Evolutionary conservation across 1,284 basidiomycete species (phyloP).

Genomic region (Baeospora myosura): DNA sequence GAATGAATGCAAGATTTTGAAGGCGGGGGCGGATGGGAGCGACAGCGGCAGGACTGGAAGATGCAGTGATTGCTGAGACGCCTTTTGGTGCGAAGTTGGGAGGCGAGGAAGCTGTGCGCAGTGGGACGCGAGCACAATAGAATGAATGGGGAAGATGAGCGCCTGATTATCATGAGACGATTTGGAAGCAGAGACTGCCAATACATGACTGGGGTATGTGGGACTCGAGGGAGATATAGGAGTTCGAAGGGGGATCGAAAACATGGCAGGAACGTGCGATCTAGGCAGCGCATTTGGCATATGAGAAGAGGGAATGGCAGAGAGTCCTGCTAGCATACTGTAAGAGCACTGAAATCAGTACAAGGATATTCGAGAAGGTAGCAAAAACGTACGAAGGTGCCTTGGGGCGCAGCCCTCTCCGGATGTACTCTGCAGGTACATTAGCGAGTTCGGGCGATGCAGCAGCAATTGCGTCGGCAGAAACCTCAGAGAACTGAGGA

Average conservation of each 20-base stretch:
- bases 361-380: conserved; percentile 9
- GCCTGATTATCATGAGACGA: conserved; percentile 28
- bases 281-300: conserved; percentile 40
- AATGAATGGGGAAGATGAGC: conserved; percentile 48
- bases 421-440: conserved; percentile 55
- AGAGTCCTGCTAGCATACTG: conserved; percentile 47
- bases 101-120: conserved; percentile 52
- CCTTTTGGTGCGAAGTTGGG: conserved; percentile 30
- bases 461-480: conserved; percentile 41
- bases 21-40: conserved; percentile 61
- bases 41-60: conserved; percentile 61
- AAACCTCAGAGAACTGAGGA: conserved; percentile 46
- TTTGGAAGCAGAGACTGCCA: conserved; percentile 43
- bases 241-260: conserved; percentile 4
- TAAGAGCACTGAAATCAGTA: conserved; percentile 13
- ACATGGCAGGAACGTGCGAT: conserved; percentile 23
- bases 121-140: conserved; percentile 49
- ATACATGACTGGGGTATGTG: conserved; percentile 49
- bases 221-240: conserved; percentile 21
- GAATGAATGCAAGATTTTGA: conserved; percentile 55
- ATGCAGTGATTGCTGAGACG: conserved; percentile 30
- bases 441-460: conserved; percentile 48
- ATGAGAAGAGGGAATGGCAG: conserved; percentile 41
- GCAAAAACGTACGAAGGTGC: conserved; percentile 37
- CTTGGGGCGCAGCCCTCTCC: conserved; percentile 42